Conservation (phyloP, 1,139 yeast species). For the Diutina neorugosa region DNA sequence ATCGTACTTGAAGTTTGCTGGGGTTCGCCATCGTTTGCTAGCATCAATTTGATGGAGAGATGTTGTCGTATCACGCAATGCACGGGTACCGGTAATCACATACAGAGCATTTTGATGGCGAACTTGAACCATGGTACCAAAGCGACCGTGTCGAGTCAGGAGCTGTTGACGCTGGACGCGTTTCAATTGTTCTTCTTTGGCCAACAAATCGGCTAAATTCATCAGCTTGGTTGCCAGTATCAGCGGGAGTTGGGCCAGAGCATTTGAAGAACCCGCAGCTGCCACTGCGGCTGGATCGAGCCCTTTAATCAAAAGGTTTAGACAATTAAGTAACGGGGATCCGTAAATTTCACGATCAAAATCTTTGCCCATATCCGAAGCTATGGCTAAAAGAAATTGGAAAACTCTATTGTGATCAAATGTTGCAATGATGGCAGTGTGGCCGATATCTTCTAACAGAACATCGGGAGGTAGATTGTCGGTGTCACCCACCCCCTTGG, state of each 20-base stretch:
- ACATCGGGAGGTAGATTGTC: constrained; percentile 43
- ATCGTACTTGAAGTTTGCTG: constrained; percentile 30
- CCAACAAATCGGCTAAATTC: constrained; percentile 43
- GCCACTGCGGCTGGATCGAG: constrained; percentile 23
- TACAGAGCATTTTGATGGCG: constrained; percentile 49
- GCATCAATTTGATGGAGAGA: constrained; percentile 52
- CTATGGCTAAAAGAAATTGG: constrained; percentile 54
- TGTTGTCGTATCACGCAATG: constrained; percentile 31
- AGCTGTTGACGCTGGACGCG: constrained; percentile 36
- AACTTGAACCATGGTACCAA: constrained; percentile 75
- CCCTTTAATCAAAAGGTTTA: constrained; percentile 52
- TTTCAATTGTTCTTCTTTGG: constrained; percentile 45
- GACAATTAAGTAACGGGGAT: constrained; percentile 54
- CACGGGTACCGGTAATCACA: constrained; percentile 66
- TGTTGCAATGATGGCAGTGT: constrained; percentile 43
- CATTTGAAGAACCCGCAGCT: constrained; percentile 8
- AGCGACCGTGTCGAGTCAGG: constrained; percentile 77
- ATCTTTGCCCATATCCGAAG: constrained; percentile 52
- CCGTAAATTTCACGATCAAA: constrained; percentile 54
- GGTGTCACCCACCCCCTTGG: not conserved
- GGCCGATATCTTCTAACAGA: constrained; percentile 53
- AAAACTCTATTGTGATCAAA: constrained; percentile 63
- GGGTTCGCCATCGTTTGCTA: constrained; percentile 52
- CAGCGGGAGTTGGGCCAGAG: not conserved
- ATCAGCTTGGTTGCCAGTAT: constrained; percentile 6